A percentile compares a stretch with the other conserved stretches of the same genome.
phyloP scores from a whole-genome alignment of 1,284 basidiomycete species.

The Psilocybe mexicana region DNA sequence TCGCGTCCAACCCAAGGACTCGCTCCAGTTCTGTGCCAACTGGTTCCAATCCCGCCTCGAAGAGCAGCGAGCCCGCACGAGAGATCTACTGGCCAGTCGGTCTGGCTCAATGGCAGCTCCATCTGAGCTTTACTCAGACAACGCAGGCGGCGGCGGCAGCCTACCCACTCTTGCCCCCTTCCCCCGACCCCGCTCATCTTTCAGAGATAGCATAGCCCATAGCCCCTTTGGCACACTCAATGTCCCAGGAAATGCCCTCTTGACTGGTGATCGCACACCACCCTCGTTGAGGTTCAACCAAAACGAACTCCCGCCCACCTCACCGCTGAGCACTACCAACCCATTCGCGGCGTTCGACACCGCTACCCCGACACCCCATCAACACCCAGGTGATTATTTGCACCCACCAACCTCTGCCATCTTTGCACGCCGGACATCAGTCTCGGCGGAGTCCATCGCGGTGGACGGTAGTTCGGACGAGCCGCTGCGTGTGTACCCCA shows the following conservation, averaged over 20 bases:
- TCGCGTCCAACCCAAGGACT: slow-evolving; percentile 84
- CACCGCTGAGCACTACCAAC: slow-evolving; percentile 51
- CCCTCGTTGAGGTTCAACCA: slow-evolving; percentile 61
- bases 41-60: slow-evolving; percentile 92
- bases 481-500: slow-evolving; percentile 76
- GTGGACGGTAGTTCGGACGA: slow-evolving; percentile 72
- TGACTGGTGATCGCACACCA: slow-evolving; percentile 48
- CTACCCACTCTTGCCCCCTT: slow-evolving; percentile 38
- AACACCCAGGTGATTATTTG: slow-evolving; percentile 56
- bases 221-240: slow-evolving; percentile 77
- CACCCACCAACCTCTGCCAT: slow-evolving; percentile 74
- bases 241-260: slow-evolving; percentile 73
- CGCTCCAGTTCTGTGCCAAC: slow-evolving; percentile 92
- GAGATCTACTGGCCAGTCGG: slow-evolving; percentile 61
- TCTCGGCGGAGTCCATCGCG: slow-evolving; percentile 95
- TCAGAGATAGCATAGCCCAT: slow-evolving; percentile 52
- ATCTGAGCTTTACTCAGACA: slow-evolving; percentile 60
- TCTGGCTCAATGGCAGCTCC: slow-evolving; percentile 52
- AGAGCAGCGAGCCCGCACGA: slow-evolving; percentile 73
- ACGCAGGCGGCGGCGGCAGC: slow-evolving; percentile 28
- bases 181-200: slow-evolving; percentile 48
- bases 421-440: slow-evolving; percentile 88
- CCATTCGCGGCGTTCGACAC: slow-evolving; percentile 54
- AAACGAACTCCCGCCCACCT: slow-evolving; percentile 61
- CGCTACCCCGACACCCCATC: slow-evolving; percentile 46